These are phyloP conservation scores for Cystobasidium tubakii DNA, from an alignment of 768 basidiomycete genomes.

Conservation along the genomic window DNA sequence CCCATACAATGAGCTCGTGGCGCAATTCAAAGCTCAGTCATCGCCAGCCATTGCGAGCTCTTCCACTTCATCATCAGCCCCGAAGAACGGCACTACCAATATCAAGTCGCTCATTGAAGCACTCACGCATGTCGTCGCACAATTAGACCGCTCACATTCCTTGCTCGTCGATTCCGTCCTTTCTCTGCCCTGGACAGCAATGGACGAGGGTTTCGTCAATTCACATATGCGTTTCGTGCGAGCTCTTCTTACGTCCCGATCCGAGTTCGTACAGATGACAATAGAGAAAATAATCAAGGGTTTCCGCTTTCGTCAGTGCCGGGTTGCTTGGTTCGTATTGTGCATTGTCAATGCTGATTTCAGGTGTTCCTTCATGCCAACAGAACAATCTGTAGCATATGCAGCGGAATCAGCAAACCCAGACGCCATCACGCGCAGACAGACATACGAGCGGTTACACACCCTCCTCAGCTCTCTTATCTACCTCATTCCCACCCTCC, in stretches of 20 bases:
- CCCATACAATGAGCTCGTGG: conserved; percentile 79
- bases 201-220: conserved; percentile 76
- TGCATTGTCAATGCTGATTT: background rate
- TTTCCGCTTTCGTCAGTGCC: conserved; percentile 63
- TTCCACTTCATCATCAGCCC: conserved; percentile 44
- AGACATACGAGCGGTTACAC: conserved; percentile 81
- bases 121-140: conserved; percentile 83
- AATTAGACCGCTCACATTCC: conserved; percentile 72
- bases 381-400: background rate
- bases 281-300: conserved; percentile 75
- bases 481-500: conserved; percentile 81
- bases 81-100: conserved; percentile 51
- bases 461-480: conserved; percentile 78
- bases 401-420: background rate
- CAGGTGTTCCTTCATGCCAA: background rate
- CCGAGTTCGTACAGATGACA: conserved; percentile 82
- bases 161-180: conserved; percentile 79
- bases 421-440: conserved; percentile 61
- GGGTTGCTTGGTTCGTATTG: background rate
- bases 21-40: conserved; percentile 60
- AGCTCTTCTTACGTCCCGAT: conserved; percentile 77
- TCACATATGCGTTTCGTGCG: conserved; percentile 81
- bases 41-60: conserved; percentile 52
- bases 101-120: conserved; percentile 76
- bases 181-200: conserved; percentile 83